These are phyloP conservation scores for Lasiodiplodia theobromae DNA, from an alignment of 2,329 filamentous ascomycete genomes.

Conservation along the genomic window DNA sequence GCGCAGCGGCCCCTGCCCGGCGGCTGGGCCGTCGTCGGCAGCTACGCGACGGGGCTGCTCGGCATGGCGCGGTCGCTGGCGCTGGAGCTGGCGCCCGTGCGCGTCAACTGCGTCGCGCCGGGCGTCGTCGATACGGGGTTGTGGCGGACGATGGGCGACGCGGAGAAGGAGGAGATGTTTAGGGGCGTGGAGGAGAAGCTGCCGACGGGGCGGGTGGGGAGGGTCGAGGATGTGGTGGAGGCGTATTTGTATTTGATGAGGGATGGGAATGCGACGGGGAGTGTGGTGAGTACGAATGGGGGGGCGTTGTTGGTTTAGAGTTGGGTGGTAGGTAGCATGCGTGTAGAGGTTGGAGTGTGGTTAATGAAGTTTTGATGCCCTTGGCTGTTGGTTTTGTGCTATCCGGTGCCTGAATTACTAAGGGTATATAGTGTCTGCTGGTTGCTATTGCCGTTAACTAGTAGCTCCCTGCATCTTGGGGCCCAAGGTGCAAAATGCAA, in stretches of 20 bases:
- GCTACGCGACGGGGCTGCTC: conserved; percentile 59
- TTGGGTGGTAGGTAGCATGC: not conserved
- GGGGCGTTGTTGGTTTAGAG: conserved; percentile 40
- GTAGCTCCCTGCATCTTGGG: too few relatives aligned
- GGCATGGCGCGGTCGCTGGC: conserved; percentile 64
- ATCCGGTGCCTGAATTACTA: too few relatives aligned
- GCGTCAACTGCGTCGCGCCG: conserved; percentile 68
- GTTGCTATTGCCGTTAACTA: too few relatives aligned
- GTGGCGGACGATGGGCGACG: conserved; percentile 47
- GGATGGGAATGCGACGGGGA: conserved; percentile 56
- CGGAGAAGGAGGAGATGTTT: conserved; percentile 38
- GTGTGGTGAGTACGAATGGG: conserved; percentile 53
- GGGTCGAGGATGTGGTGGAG: conserved; percentile 48
- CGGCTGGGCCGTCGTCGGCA: conserved; percentile 59
- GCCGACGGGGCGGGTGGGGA: conserved; percentile 40
- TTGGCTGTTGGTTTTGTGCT: too few relatives aligned
- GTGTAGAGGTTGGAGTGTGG: not conserved
- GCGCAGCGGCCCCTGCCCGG: conserved; percentile 59
- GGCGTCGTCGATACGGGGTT: conserved; percentile 58
- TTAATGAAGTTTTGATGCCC: too few relatives aligned
- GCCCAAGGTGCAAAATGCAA: too few relatives aligned
- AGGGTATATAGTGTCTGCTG: too few relatives aligned
- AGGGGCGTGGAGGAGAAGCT: conserved; percentile 34
- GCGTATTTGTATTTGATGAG: conserved; percentile 57
- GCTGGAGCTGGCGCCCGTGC: conserved; percentile 67